Base-by-base conservation (phyloP, 2,329 filamentous ascomycete species). In the Dothistroma pini region DNA sequence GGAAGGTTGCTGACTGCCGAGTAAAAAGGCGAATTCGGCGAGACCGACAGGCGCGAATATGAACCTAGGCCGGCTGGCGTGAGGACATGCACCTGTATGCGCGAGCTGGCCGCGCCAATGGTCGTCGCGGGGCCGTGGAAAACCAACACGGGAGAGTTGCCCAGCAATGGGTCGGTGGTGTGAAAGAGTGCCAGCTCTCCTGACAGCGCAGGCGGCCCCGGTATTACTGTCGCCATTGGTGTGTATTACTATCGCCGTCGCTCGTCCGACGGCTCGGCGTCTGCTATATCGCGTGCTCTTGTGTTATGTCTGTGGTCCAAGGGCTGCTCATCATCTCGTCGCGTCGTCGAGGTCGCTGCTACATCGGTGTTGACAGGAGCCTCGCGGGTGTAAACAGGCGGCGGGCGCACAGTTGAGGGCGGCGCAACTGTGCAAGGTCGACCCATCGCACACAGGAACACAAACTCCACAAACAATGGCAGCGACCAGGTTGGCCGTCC, bases 31-130 rank as follows among this genome's bases (percentile, higher is more conserved):
- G 93, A 96, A 72, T 90, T 96, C 50, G 95, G 95, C 25, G 93
- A 96, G 67, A 97, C 88, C 63, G 93, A 96, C 68, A 99, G 86
- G 70, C 93, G 91, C 62, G 90, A 88, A 74, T 93, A 99, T 69
- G 89, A 93, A 72, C 91, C 89, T 69, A 96, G 89, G 67, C 95
- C 95, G 66, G 91, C 93, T 2, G 91, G 87, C 63, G 90, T 90
- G 78, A 96, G 91, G 76, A 99, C 85, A 77, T 97, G 95, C 66
- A 95, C 85, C 79, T 97, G 93, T 68, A 97, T 93, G 76, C 95
- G 89, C 65, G 93, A 97, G 78, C 89, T 93, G 77, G 96, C 96
- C 71, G 90, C 88, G 49, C 91, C 96, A 32, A 93, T 92, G 52
- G 93, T 93, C 29, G 74, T 66, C 5, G 74, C 71, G 16, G 92